Evolutionary conservation across 208 protist genomes (phyloP).

Genomic region (Leishmania gerbilli): DNA sequence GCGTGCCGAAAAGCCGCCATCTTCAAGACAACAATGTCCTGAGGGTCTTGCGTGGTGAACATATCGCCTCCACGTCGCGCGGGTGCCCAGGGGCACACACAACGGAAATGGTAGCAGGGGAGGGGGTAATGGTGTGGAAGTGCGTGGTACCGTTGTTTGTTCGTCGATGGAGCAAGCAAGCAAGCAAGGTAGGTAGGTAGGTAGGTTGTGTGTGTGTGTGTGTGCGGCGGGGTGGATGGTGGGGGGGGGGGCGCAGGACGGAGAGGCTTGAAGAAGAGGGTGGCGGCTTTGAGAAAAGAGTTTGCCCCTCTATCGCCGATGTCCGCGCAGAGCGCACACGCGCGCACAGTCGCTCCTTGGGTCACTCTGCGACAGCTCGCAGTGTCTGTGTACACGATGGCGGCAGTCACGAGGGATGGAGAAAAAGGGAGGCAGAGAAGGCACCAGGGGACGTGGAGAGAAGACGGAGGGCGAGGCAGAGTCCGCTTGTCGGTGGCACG

Average conservation of each 20-base stretch:
- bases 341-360: neutral
- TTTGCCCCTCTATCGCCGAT: neutral
- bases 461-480: neutral
- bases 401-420: too few species aligned
- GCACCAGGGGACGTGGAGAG: neutral
- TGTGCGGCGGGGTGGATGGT: neutral
- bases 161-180: neutral
- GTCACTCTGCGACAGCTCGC: neutral
- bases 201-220: constrained; percentile 1
- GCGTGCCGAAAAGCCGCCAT: constrained; percentile 11
- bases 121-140: neutral
- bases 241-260: neutral
- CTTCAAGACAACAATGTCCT: constrained; percentile 29
- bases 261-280: neutral
- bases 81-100: neutral
- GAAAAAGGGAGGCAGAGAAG: neutral
- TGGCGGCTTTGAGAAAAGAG: constrained; percentile 4
- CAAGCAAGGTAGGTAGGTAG: constrained; percentile 9
- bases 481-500: neutral
- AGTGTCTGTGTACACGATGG: neutral
- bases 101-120: neutral
- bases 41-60: constrained; percentile 16
- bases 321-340: neutral
- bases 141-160: neutral
- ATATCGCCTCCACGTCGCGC: constrained; percentile 4